A percentile compares a stretch with the other conserved stretches of the same genome.
Conservation (phyloP, 164 flowering plant genomes). For the Vitis rupestris region DNA sequence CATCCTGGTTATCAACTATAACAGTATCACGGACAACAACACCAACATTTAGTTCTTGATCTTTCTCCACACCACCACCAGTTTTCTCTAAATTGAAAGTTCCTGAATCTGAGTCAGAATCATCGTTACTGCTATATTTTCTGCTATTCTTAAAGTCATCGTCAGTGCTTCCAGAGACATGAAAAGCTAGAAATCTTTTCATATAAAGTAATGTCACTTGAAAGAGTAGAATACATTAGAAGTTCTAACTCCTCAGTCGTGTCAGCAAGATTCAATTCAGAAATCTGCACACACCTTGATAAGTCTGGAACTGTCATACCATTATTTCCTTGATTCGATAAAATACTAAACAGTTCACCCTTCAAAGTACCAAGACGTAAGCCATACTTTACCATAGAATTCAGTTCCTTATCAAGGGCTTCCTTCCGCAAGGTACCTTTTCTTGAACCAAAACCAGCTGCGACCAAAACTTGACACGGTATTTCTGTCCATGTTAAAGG, state of each 20-base stretch:
- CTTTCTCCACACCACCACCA: conserved; percentile 12
- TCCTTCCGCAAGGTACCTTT: conserved; percentile 14
- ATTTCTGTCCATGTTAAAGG: too few species aligned
- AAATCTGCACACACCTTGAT: conserved; percentile 56
- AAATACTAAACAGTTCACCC: too few species aligned
- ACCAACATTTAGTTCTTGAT: background rate
- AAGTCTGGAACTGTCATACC: conserved; percentile 61
- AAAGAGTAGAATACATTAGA: conserved; percentile 61
- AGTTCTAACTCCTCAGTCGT: conserved; percentile 57
- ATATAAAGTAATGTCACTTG: conserved; percentile 88
- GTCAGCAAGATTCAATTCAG: conserved; percentile 54
- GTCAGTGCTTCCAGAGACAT: conserved; percentile 74
- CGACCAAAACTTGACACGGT: too few species aligned
- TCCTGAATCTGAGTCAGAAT: conserved; percentile 53
- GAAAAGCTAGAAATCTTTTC: conserved; percentile 82
- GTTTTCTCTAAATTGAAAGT: conserved; percentile 7
- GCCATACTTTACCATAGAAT: conserved; percentile 57
- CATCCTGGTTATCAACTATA: background rate
- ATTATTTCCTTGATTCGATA: too few species aligned
- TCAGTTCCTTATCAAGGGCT: conserved; percentile 58
- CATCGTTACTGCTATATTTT: conserved; percentile 34
- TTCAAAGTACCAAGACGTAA: conserved; percentile 53
- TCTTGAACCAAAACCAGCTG: too few species aligned
- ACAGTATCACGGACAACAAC: background rate
- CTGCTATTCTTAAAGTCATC: conserved; percentile 43